phyloP scores from a whole-genome alignment of 306 rosid species.

The Trifolium subterraneum region DNA sequence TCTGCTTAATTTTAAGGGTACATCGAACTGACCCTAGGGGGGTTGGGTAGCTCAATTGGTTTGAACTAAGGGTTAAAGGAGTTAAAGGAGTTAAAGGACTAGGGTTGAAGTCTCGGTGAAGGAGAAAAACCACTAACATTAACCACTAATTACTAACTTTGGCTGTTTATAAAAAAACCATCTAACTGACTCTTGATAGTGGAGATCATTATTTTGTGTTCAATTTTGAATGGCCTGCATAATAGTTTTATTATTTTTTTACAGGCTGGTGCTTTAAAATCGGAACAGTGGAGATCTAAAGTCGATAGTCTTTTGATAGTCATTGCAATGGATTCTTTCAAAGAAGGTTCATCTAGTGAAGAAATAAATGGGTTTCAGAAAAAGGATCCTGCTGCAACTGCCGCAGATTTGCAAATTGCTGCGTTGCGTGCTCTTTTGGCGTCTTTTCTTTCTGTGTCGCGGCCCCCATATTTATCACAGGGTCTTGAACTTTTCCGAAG shows the following conservation, averaged over 20 bases:
- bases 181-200: neutral
- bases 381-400: slow-evolving; percentile 49
- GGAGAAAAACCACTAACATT: no score
- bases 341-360: slow-evolving; percentile 55
- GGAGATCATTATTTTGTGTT: slow-evolving; percentile 6
- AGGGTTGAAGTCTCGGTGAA: no score
- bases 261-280: slow-evolving; percentile 76
- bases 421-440: slow-evolving; percentile 79
- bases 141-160: no score
- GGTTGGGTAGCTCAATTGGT: no score
- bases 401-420: slow-evolving; percentile 74
- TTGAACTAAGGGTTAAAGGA: no score
- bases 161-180: neutral
- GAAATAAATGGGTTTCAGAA: slow-evolving; percentile 52
- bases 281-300: slow-evolving; percentile 66
- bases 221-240: neutral
- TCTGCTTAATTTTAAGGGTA: slow-evolving; percentile 9
- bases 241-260: slow-evolving; percentile 38
- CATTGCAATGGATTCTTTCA: slow-evolving; percentile 56
- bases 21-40: neutral
- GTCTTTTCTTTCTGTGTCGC: slow-evolving; percentile 70
- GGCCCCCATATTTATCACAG: slow-evolving; percentile 71
- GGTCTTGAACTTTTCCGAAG: slow-evolving; percentile 83
- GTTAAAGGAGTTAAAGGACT: no score
- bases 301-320: slow-evolving; percentile 68